Evolutionary conservation across 2,329 filamentous ascomycete species (phyloP).

Genomic region (Epichloe sylvatica): DNA sequence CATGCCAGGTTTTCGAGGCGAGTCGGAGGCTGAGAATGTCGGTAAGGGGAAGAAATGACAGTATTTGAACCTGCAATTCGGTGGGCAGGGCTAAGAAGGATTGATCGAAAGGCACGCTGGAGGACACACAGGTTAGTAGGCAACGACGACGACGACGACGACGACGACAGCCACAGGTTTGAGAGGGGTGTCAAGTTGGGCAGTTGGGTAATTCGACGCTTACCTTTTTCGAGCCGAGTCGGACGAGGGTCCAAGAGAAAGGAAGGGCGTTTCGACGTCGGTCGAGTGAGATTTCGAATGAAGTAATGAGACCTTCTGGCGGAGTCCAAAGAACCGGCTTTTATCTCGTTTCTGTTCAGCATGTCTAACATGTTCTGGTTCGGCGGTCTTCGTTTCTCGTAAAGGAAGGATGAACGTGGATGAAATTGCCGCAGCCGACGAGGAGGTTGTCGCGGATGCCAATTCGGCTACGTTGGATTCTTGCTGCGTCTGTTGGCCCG

Average conservation of each 20-base stretch:
- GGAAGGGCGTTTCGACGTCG: conserved; percentile 7
- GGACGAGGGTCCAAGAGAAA: conserved; percentile 9
- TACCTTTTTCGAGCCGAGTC: conserved; percentile 22
- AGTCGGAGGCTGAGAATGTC: conserved; percentile 46
- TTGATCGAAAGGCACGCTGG: conserved; percentile 36
- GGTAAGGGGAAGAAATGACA: conserved; percentile 44
- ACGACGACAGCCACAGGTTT: too few species aligned
- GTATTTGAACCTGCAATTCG: conserved; percentile 49
- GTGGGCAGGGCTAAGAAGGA: conserved; percentile 45
- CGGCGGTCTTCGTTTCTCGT: conserved; percentile 23
- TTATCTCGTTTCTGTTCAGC: conserved; percentile 28
- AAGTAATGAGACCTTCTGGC: conserved; percentile 24
- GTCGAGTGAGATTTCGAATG: conserved; percentile 19
- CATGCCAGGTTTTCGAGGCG: conserved; percentile 45
- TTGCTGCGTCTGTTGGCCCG: conserved; percentile 27
- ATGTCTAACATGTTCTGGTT: conserved; percentile 17
- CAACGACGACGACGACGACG: too few species aligned
- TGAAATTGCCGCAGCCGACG: conserved; percentile 12
- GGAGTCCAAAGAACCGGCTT: conserved; percentile 27
- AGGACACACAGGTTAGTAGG: conserved; percentile 10
- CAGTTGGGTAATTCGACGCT: not conserved
- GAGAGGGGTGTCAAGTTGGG: too few species aligned
- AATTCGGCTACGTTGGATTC: conserved; percentile 15
- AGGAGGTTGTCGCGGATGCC: conserved; percentile 5
- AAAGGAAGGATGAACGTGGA: conserved; percentile 38